Base-by-base conservation (phyloP, 2,329 filamentous ascomycete species). In the Cladosporium oxysporum region DNA sequence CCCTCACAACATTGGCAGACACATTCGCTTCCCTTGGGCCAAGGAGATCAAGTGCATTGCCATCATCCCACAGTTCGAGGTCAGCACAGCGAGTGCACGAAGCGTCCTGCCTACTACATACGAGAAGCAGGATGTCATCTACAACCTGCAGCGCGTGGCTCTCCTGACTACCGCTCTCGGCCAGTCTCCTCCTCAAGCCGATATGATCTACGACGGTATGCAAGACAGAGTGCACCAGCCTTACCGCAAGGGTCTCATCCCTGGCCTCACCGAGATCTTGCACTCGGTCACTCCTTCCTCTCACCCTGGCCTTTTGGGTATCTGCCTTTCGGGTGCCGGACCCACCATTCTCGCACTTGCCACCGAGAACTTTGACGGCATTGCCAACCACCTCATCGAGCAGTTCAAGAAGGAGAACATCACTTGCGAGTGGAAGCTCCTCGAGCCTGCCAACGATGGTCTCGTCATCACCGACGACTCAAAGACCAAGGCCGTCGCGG, bases 161-260 rank as follows among this genome's bases (percentile, higher is more conserved):
- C 85, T 99, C 59, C 86, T 99, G 14, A 93, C 94, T 35, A 92
- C 93, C 12, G 93, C 93, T 0, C 85, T 99, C 55, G 93, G 93
- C 69, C 90, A 92, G 77, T 94, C 91, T 8, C 94, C 95, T 11
- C 94, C 93, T 1, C 91, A 97, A 76, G 90, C 95, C 26, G 90
- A 96, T 73, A 90, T 96, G 79, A 99, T 99, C 77, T 96, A 96
- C 82, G 88, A 96, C 58, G 94, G 93, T 57, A 99, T 99, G 95
- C 95, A 98, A 81, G 95, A 99, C 83, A 96, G 93, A 80, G 88
- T 99, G 68, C 95, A 99, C 81, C 95, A 99, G 80, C 95, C 93
- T 52, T 98, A 99, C 82, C 90, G 95, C 63, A 90, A 95, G 80
- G 90, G 87, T 2, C 86, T 99, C 68, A 96, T 99, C 71, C 95